Evolutionary conservation across 1,139 yeast genomes (phyloP), one percentile per base, ranked within the genome.

Genomic region (Citeromyces hawaiiensis): DNA sequence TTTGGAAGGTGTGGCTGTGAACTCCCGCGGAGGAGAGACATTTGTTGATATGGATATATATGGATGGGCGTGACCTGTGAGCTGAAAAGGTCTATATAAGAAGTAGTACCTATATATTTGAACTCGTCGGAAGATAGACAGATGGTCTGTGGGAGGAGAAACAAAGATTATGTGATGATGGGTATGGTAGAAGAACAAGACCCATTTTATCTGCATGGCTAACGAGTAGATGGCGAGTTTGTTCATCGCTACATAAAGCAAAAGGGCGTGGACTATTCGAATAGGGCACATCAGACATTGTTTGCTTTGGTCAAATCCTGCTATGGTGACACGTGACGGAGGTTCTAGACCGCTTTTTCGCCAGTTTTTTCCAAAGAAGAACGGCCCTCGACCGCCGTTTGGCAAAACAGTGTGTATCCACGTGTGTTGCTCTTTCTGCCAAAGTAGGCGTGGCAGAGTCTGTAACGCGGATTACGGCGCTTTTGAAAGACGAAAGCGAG

Each of bases 401-500:
- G 14, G 68, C 71, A 25, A 67, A 68, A 40, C 61, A 78, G 38
- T 94, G 88, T 13, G 72, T 81, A 1, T 85, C 80, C 38, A 79
- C 96, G 0, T 79, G 96, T 0, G 70, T 71, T 17, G 72, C 70
- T 7, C 52, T 91, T 29, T 76, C 95, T 0, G 64, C 67, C 33
- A 79, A 74, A 48, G 73, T 83, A 36, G 94, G 94, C 4, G 73
- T 74, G 19, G 56, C 76, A 8, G 72, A 66, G 38, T 66, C 83
- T 23, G 59, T 88, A 17, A 82, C 74, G 34, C 61, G 68, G 13
- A 59, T 86, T 10, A 64, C 83, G 2, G 58, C 61, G 4, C 73
- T 68, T 7, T 59, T 93, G 40, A 83, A 83, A 49, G 96, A 91
- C 56, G 88, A 81, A 42, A 76, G 91, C 14, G 96, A 85, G 51